phyloP scores from a whole-genome alignment of 257 asterid species.

The Jacaranda mimosifolia region DNA sequence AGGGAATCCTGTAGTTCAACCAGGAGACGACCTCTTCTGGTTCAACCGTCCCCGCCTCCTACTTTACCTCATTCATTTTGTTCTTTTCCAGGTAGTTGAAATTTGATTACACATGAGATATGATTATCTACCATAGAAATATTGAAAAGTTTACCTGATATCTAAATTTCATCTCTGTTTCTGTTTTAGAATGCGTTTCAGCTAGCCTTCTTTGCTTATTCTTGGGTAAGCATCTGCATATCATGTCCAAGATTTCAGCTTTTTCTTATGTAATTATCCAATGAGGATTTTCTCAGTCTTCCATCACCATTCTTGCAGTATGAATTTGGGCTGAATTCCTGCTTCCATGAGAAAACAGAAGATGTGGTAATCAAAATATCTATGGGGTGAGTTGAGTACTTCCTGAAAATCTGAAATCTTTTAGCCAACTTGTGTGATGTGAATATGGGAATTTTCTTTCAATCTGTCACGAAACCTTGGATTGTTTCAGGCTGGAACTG shows the following conservation, averaged over 20 bases:
- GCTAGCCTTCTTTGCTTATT: slow-evolving; percentile 73
- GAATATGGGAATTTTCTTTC: no score
- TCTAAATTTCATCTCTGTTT: not conserved
- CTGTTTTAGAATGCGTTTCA: slow-evolving; percentile 67
- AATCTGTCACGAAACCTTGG: no score
- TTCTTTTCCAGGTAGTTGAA: slow-evolving; percentile 62
- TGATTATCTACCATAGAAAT: not conserved
- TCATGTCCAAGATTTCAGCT: not conserved
- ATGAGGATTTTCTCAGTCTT: not conserved
- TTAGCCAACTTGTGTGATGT: no score
- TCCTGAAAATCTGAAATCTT: not conserved
- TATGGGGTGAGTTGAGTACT: slow-evolving; percentile 54
- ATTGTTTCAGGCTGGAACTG: no score
- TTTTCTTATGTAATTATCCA: not conserved
- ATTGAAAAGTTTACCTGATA: slow-evolving; percentile 24
- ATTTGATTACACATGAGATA: not conserved
- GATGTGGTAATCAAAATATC: slow-evolving; percentile 60
- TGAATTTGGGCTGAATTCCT: slow-evolving; percentile 62
- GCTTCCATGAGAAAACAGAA: slow-evolving; percentile 54
- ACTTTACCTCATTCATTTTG: slow-evolving; percentile 68
- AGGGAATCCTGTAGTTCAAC: slow-evolving; percentile 64
- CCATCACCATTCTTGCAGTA: slow-evolving; percentile 43
- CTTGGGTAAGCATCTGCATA: slow-evolving; percentile 58
- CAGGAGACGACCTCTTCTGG: slow-evolving; percentile 75
- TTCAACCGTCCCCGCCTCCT: slow-evolving; percentile 64